Percentiles rank a stretch among this genome's conserved stretches.
These are phyloP conservation scores for Aspergillus awamori DNA, from an alignment of 2,329 filamentous ascomycete species.

Conservation along the genomic window DNA sequence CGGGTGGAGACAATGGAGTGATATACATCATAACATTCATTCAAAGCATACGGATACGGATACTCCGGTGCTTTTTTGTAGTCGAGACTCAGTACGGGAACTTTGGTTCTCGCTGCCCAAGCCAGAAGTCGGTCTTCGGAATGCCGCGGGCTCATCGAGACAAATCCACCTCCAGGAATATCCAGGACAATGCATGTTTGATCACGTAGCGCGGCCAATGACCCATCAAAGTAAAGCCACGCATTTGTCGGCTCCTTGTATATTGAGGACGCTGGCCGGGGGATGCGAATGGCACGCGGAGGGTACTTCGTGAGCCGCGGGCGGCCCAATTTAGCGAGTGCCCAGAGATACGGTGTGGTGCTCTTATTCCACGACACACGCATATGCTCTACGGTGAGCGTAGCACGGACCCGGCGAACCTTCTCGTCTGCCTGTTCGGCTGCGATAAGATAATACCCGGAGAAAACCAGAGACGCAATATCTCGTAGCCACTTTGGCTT, in stretches of 20 bases:
- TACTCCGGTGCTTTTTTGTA: slow-evolving; percentile 86
- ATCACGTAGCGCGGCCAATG: slow-evolving; percentile 72
- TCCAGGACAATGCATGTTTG: slow-evolving; percentile 82
- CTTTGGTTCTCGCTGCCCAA: slow-evolving; percentile 84
- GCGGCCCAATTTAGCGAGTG: slow-evolving; percentile 71
- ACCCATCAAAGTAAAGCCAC: slow-evolving; percentile 95
- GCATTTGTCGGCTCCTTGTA: slow-evolving; percentile 81
- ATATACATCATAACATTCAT: slow-evolving; percentile 87
- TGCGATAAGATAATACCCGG: slow-evolving; percentile 86
- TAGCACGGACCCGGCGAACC: slow-evolving; percentile 83
- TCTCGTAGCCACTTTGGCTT: slow-evolving; percentile 78
- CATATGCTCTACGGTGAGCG: slow-evolving; percentile 86
- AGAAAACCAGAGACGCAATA: slow-evolving; percentile 79
- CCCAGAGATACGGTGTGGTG: slow-evolving; percentile 79
- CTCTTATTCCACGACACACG: slow-evolving; percentile 95
- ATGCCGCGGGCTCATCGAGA: slow-evolving; percentile 93
- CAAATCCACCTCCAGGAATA: slow-evolving; percentile 90
- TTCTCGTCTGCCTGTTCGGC: slow-evolving; percentile 96
- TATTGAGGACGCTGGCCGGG: slow-evolving; percentile 74
- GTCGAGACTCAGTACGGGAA: slow-evolving; percentile 89
- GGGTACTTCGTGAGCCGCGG: slow-evolving; percentile 80
- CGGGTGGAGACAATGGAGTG: slow-evolving; percentile 70
- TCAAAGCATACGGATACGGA: slow-evolving; percentile 81
- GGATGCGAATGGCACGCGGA: slow-evolving; percentile 81
- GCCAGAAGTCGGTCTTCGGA: slow-evolving; percentile 92